Percentiles rank a stretch among this genome's conserved stretches.
Evolutionary conservation across 352 stramenopile genomes (phyloP).

Genomic region (Phytophthora melonis): DNA sequence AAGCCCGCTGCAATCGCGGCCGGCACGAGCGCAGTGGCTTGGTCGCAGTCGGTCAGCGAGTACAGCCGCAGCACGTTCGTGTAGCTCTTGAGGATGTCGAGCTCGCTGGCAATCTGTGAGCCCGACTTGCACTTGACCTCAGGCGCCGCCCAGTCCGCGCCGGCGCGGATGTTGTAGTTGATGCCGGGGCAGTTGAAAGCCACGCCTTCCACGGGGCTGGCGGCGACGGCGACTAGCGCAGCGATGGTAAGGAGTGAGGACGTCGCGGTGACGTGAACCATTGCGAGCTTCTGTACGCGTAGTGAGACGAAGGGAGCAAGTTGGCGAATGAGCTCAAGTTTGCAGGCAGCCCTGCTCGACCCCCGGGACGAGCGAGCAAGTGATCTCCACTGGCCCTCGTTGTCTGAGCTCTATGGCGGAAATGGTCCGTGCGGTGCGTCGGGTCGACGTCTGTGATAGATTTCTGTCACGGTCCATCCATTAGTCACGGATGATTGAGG

Average conservation of each 20-base stretch:
- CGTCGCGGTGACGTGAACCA: conserved; percentile 22
- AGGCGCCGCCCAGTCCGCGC: not conserved
- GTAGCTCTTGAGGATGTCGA: not conserved
- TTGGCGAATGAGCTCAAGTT: conserved; percentile 9
- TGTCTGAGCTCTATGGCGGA: not conserved
- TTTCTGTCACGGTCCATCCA: not conserved
- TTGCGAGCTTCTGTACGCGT: conserved; percentile 7
- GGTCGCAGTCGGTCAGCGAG: not conserved
- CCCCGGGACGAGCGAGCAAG: too few relatives aligned
- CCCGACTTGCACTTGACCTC: not conserved
- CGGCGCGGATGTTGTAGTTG: not conserved
- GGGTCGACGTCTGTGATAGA: too few relatives aligned
- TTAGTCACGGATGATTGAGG: not conserved
- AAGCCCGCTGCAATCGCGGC: not conserved
- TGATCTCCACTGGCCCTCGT: not conserved
- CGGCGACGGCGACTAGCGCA: conserved; percentile 17
- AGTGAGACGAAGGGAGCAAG: conserved; percentile 7
- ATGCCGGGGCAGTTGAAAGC: conserved; percentile 28
- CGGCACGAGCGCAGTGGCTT: not conserved
- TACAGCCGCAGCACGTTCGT: not conserved
- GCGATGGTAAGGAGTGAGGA: conserved; percentile 22
- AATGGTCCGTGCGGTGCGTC: not conserved
- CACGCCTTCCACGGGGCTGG: conserved; percentile 20
- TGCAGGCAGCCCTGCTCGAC: not conserved
- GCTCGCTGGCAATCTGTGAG: not conserved